Evolutionary conservation across 306 rosid species (phyloP).

Genomic region (Echinosophora koreensis): DNA sequence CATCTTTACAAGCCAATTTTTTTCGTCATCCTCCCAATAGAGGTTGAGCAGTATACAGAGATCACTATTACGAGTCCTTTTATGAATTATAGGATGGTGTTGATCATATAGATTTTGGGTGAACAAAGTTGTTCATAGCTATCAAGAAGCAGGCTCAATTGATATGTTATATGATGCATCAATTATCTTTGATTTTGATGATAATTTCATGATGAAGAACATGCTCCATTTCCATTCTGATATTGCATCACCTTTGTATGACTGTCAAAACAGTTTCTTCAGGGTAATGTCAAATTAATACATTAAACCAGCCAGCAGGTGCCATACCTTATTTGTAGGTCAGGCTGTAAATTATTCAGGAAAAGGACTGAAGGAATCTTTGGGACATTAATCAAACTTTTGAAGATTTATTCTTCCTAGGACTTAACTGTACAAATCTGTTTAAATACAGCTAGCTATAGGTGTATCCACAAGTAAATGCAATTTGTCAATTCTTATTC

Average conservation of each 20-base stretch:
- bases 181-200: too few species aligned
- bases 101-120: too few species aligned
- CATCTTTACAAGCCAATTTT: too few species aligned
- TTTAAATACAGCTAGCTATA: slow-evolving; percentile 52
- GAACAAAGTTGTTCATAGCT: too few species aligned
- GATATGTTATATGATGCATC: too few species aligned
- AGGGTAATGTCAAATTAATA: slow-evolving; percentile 1
- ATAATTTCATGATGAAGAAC: background rate
- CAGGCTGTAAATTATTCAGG: slow-evolving; percentile 31
- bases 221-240: background rate
- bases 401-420: slow-evolving; percentile 52
- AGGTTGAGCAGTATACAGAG: too few species aligned
- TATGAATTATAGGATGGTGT: too few species aligned
- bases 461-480: slow-evolving; percentile 63
- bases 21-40: too few species aligned
- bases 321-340: slow-evolving; percentile 16
- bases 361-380: slow-evolving; percentile 28
- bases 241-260: background rate
- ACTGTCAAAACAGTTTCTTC: background rate
- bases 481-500: slow-evolving; percentile 58
- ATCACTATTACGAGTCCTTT: too few species aligned
- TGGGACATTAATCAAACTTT: slow-evolving; percentile 22
- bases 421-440: slow-evolving; percentile 69
- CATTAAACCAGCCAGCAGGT: background rate
- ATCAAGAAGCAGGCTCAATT: too few species aligned